A percentile compares a stretch with the other conserved stretches of the same genome.
Conservation (phyloP, 2,329 filamentous ascomycete species). For the Diplodia mutila region DNA sequence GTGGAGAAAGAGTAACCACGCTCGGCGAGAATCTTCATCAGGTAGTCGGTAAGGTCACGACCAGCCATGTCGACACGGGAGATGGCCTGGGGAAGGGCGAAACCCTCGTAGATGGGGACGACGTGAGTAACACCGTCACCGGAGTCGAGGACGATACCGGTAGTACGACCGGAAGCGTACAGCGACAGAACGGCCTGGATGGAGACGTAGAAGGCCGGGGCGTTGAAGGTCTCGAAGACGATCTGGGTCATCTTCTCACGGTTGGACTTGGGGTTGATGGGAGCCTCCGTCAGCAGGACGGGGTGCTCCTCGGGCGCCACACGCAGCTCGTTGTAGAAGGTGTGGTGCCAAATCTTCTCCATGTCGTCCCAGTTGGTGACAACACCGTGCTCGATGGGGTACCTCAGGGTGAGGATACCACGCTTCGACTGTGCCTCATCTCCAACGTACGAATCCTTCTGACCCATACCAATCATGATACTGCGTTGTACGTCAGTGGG, state of each 20-base stretch:
- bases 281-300: constrained; percentile 97
- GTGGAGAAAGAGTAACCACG: constrained; percentile 99
- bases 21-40: constrained; percentile 99
- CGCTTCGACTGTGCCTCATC: constrained; percentile 99
- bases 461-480: constrained; percentile 99
- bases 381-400: constrained; percentile 99
- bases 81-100: constrained; percentile 99
- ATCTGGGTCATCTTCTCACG: constrained; percentile 99
- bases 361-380: constrained; percentile 99
- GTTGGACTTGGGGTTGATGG: constrained; percentile 99
- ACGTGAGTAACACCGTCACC: constrained; percentile 99
- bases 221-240: constrained; percentile 99
- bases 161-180: constrained; percentile 99
- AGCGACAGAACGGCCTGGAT: constrained; percentile 99
- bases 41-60: constrained; percentile 99
- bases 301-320: constrained; percentile 99
- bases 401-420: constrained; percentile 99
- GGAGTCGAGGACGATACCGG: constrained; percentile 99
- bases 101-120: constrained; percentile 99
- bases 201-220: constrained; percentile 99
- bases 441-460: constrained; percentile 99
- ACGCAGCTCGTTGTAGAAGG: constrained; percentile 99
- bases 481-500: constrained; percentile 58
- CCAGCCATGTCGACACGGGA: constrained; percentile 99
- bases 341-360: constrained; percentile 99